Base-by-base conservation (phyloP, 1,284 basidiomycete genomes). In the Xerocomus minutiporus region DNA sequence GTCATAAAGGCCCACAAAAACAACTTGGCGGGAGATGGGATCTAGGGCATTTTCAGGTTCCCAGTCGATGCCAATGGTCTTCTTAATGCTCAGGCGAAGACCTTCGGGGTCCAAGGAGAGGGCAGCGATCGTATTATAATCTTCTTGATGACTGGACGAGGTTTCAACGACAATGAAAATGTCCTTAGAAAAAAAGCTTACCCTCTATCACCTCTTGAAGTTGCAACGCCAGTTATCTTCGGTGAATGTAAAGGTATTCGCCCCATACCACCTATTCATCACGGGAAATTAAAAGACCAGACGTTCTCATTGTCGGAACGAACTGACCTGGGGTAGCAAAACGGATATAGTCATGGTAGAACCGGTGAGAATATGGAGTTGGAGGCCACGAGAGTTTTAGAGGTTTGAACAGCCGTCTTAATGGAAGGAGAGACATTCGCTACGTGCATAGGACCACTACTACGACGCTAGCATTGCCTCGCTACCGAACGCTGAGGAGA, bases 1-100 rank as follows among this genome's bases (percentile, higher is more conserved):
- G 55, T 95, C 93, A 68, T 91, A 96, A 52, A 96, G 86, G 15
- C 91, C 93, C 40, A 93, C 83, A 60, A 88, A 92, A 3, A 90
- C 78, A 5, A 86, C 86, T 69, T 95, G 91, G n/a, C 81, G 72
- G 5, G 86, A 77, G 35, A 89, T 72, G 1, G 75, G 67, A 41
- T 83, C 76, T n/a, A 77, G 79, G 5, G 82, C 73, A 17, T 66
- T 67, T n/a, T 74, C 67, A 1, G 86, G 82, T 59, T 89, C 77
- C 92, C 92, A 94, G 50, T 86, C 79, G 45, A 86, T 67, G 29
- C 75, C 75, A 51, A 85, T 77, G 29, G 73, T 69, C 59, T 82
- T 83, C 62, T 84, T 83, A 45, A 88, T 72, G 57, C 79, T 85
- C 29, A 77, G 60, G 48, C 76, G 76, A 7, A 96, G 76, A 65